Evolutionary conservation across 2,329 filamentous ascomycete genomes (phyloP).

Genomic region (Colletotrichum karsti): DNA sequence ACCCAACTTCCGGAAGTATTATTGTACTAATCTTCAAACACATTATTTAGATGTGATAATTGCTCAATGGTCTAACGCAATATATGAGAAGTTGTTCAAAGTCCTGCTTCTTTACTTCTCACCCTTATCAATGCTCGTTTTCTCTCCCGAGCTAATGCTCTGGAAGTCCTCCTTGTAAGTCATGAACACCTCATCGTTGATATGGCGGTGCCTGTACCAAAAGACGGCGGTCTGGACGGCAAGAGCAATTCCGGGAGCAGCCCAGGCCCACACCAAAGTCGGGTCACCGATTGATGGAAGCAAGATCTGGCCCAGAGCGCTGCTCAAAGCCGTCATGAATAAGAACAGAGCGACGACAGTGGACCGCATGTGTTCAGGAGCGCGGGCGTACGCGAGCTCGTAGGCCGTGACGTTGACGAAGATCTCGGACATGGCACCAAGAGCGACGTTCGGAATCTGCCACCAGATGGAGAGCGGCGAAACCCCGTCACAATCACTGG

Average conservation of each 20-base stretch:
- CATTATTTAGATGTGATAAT: too few species aligned
- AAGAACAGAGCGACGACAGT: conserved; percentile 65
- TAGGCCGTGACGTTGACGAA: conserved; percentile 70
- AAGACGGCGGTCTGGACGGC: conserved; percentile 34
- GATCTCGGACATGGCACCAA: conserved; percentile 64
- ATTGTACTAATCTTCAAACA: too few species aligned
- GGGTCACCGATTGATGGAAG: conserved; percentile 52
- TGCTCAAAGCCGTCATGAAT: conserved; percentile 66
- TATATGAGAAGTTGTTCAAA: too few species aligned
- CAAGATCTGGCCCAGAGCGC: conserved; percentile 55
- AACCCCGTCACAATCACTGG: conserved; percentile 47
- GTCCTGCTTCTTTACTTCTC: conserved; percentile 14
- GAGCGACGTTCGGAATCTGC: conserved; percentile 55
- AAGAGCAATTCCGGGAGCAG: conserved; percentile 34
- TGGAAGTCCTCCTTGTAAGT: conserved; percentile 18
- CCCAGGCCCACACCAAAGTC: conserved; percentile 34
- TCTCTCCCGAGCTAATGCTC: neutral
- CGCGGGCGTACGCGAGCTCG: conserved; percentile 75
- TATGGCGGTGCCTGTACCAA: conserved; percentile 33
- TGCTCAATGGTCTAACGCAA: too few species aligned
- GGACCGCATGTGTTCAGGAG: conserved; percentile 71
- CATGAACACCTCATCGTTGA: conserved; percentile 32
- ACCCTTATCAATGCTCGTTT: conserved; percentile 2
- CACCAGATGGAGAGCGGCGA: conserved; percentile 60
- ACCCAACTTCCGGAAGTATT: too few species aligned